Evolutionary conservation across 2,329 filamentous ascomycete genomes (phyloP).

Genomic region (Venturia aucupariae): DNA sequence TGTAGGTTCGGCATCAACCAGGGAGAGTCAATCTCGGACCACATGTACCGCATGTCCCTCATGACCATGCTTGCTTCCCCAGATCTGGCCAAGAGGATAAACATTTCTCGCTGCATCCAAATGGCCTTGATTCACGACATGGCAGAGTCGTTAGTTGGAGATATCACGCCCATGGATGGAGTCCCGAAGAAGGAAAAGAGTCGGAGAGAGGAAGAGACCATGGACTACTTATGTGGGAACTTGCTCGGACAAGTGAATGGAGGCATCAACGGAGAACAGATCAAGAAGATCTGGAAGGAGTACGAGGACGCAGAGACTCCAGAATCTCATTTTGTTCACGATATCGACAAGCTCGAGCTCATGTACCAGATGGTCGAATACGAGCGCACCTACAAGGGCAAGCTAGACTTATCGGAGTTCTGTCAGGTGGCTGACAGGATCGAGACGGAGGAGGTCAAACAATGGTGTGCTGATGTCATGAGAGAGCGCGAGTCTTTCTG

Average conservation of each 20-base stretch:
- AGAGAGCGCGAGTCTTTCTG: slow-evolving; percentile 68
- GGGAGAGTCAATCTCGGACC: slow-evolving; percentile 89
- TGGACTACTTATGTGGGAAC: slow-evolving; percentile 75
- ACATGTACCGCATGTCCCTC: slow-evolving; percentile 99
- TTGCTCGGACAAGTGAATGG: slow-evolving; percentile 68
- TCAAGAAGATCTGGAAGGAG: slow-evolving; percentile 81
- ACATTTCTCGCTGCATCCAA: slow-evolving; percentile 76
- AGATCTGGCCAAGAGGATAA: slow-evolving; percentile 58
- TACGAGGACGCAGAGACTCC: slow-evolving; percentile 82
- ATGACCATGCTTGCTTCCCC: slow-evolving; percentile 87
- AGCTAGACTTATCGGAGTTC: slow-evolving; percentile 78
- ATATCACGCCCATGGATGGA: slow-evolving; percentile 89
- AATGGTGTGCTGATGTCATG: slow-evolving; percentile 70
- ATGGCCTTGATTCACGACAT: slow-evolving; percentile 98
- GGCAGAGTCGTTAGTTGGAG: slow-evolving; percentile 88
- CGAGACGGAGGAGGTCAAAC: slow-evolving; percentile 64
- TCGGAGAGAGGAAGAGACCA: slow-evolving; percentile 75
- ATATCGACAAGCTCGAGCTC: slow-evolving; percentile 95
- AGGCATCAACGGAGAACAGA: slow-evolving; percentile 59
- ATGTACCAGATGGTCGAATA: slow-evolving; percentile 95
- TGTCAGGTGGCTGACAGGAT: slow-evolving; percentile 67
- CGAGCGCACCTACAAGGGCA: slow-evolving; percentile 59
- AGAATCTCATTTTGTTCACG: slow-evolving; percentile 86
- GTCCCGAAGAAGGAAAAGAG: slow-evolving; percentile 82
- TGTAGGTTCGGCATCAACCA: slow-evolving; percentile 66